Evolutionary conservation across 164 flowering plant species (phyloP), one percentile per base, ranked within the genome.

Genomic region (Stephania cephalantha): DNA sequence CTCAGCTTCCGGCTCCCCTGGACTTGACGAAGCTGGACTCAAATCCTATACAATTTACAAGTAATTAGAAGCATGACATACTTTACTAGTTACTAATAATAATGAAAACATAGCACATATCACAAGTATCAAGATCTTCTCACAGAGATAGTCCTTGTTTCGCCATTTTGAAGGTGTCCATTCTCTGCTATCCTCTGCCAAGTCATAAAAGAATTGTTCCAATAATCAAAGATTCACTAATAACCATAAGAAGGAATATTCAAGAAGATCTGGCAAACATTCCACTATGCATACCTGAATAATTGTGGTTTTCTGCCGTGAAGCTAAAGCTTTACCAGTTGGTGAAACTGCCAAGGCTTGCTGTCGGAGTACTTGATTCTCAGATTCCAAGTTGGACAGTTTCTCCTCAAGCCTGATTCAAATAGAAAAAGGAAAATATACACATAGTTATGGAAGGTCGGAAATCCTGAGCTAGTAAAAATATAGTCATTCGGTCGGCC

Each of bases 291-390:
- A 31, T 82, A 96, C 99, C 93, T 82, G 97, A 77, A 90, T 65
- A 78, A 91, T 84, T 68, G 88, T 83, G 69, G 95, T 81, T 76
- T 81, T 90, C 46, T 86, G 86, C 31, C 94, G 80, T 71, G 88
- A 70, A 73, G 94, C 85, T 55, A 90, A 79, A 69, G 93, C 70
- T 86, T 87, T 96, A 18, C 86, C 87, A 61, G 97, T 88, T 30
- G 99, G 98, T 68, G 99, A 92, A 79, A 96, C 84, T 29, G 94
- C 78, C 82, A 96, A 78, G 73, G 98, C 93, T 82, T 94, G 99
- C 79, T 92, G 98, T 76, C 98, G 97, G 73, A 96, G 94, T 30
- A 92, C 95, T 86, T 96, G 99, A 83, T 90, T 91, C 83, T 96
- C 99, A 18, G 99, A 94, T 67, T 94, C 97, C 68, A 85, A 75